phyloP scores from a whole-genome alignment of 2,329 filamentous ascomycete genomes.

The Cytospora mali region DNA sequence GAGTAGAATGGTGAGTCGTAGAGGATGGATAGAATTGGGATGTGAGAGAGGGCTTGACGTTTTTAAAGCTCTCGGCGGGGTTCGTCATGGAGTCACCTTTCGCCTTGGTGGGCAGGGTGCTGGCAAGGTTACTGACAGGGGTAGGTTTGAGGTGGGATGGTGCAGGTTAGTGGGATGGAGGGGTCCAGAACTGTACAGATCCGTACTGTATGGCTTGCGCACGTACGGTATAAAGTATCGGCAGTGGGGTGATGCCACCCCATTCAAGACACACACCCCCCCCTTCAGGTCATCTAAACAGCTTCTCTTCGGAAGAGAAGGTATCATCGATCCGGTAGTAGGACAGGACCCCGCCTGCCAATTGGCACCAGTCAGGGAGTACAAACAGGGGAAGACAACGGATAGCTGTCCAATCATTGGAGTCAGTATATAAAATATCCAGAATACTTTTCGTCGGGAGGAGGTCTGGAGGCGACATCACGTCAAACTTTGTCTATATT shows the following conservation, averaged over 20 bases:
- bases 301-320: slow-evolving; percentile 1
- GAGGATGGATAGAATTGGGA: slow-evolving; percentile 9
- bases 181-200: slow-evolving; percentile 13
- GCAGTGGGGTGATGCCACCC: slow-evolving; percentile 12
- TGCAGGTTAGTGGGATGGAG: slow-evolving; percentile 12
- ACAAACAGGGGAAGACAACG: background rate
- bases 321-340: background rate
- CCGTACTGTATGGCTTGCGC: background rate
- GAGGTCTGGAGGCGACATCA: no score
- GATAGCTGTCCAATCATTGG: background rate
- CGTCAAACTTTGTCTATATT: background rate
- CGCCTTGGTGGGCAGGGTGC: no score
- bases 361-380: slow-evolving; percentile 14
- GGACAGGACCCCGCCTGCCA: slow-evolving; percentile 1
- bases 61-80: slow-evolving; percentile 27
- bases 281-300: slow-evolving; percentile 3
- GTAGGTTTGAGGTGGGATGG: slow-evolving; percentile 22
- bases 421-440: background rate
- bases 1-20: slow-evolving; percentile 9
- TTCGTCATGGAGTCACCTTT: slow-evolving; percentile 11
- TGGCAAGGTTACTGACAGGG: no score
- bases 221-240: background rate
- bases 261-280: no score
- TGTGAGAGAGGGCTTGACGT: slow-evolving; percentile 19
- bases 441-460: background rate